Evolutionary conservation across 805 yeast species (phyloP), one percentile per base, ranked within the genome.

Genomic region (Saccharomycopsis lassenensis): DNA sequence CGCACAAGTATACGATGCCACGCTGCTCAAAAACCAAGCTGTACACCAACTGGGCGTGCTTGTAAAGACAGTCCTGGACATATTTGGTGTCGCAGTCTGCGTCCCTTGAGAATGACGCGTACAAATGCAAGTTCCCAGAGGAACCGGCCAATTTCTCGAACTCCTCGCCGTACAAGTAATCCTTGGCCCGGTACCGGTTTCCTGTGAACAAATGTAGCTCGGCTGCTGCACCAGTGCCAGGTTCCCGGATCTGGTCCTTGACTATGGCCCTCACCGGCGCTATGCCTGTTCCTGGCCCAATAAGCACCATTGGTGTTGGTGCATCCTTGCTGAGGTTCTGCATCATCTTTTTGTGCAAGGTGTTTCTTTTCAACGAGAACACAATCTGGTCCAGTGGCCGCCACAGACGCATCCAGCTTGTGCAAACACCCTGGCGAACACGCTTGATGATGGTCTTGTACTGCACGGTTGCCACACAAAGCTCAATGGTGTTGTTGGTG

Each of bases 231-330:
- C n/a, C n/a, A n/a, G n/a, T n/a, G n/a, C n/a, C n/a, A n/a, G n/a
- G n/a, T n/a, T n/a, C n/a, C 4, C 45, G 24, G 14, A 55, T 40
- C 2, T 55, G 48, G 1, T 62, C 49, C 29, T 71, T 71, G 10
- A 89, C 65, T 27, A 87, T 50, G 1, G 83, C 69, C 49, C 84
- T 71, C 69, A 89, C 74, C 2, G 98, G 98, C 0, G 99, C 98
- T 7, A 91, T 64, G 2, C 99, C 99, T 0, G 97, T 93, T 3
- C 98, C 99, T 0, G 98, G 94, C 1, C 89, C 79, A 3, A 89
- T 66, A 69, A 89, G 62, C 3, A 91, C 58, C 18, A 81, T 57
- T 0, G 94, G 81, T 2, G 42, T 52, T 3, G 51, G 43, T 3
- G 45, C 20, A 12, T 25, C 12, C 15, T 6, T 5, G n/a, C 19